Percentiles rank a stretch among this genome's conserved stretches.
phyloP scores from a whole-genome alignment of 768 basidiomycete species.

The Steccherinum ochraceum region DNA sequence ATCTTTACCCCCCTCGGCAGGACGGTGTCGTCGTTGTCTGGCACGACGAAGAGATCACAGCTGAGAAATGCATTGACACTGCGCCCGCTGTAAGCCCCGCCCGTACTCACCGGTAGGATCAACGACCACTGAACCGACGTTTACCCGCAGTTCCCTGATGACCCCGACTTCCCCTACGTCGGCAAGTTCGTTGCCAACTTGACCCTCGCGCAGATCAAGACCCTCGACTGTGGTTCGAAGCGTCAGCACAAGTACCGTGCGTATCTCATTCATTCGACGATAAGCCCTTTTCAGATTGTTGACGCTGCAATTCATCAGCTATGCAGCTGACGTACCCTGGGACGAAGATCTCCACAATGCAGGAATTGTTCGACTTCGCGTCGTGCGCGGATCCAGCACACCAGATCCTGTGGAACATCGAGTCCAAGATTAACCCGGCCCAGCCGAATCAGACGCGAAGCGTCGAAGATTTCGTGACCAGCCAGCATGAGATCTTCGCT shows the following conservation, averaged over 20 bases:
- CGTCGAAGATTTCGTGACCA: slow-evolving; percentile 55
- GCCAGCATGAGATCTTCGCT: slow-evolving; percentile 52
- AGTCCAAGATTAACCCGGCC: slow-evolving; percentile 66
- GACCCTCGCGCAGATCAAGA: slow-evolving; percentile 73
- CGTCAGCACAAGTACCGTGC: slow-evolving; percentile 54
- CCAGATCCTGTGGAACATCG: slow-evolving; percentile 66
- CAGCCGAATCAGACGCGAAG: slow-evolving; percentile 42
- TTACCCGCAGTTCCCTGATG: slow-evolving; percentile 38
- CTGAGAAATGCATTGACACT: slow-evolving; percentile 67
- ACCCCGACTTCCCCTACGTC: slow-evolving; percentile 69
- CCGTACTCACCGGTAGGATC: not conserved
- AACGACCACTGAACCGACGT: no score
- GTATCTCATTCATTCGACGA: slow-evolving; percentile 13
- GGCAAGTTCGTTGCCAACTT: slow-evolving; percentile 72
- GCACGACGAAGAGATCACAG: slow-evolving; percentile 66
- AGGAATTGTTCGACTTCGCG: slow-evolving; percentile 72
- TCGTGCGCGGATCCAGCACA: slow-evolving; percentile 64
- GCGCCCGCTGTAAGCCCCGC: slow-evolving; percentile 44
- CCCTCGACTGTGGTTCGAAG: slow-evolving; percentile 73
- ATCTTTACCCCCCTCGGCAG: slow-evolving; percentile 34
- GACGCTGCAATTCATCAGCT: slow-evolving; percentile 30
- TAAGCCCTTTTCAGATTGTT: not conserved
- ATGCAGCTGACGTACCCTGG: slow-evolving; percentile 61
- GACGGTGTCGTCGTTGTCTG: slow-evolving; percentile 75
- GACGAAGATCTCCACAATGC: slow-evolving; percentile 64